A percentile compares a stretch with the other conserved stretches of the same genome.
phyloP scores from a whole-genome alignment of 441 rosid species.

The Bruguiera hainesii region DNA sequence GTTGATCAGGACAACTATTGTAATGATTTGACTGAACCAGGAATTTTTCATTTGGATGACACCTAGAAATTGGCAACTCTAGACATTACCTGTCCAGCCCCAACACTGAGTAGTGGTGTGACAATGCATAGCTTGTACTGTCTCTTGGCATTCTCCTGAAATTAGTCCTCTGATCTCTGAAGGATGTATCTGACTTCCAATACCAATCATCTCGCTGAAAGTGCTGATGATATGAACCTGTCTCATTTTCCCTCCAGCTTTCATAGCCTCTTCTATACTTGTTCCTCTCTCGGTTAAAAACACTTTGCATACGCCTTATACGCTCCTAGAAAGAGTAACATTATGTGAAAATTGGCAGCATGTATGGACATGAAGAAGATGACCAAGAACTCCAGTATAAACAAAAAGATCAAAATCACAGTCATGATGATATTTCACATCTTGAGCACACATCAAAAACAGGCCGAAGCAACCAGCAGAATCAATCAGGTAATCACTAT shows the following conservation, averaged over 20 bases:
- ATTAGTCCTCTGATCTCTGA: slow-evolving; percentile 56
- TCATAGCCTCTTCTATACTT: slow-evolving; percentile 67
- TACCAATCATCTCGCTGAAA: slow-evolving; percentile 97
- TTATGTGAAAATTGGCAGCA: slow-evolving; percentile 2
- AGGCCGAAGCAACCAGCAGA: too few relatives aligned
- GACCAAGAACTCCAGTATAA: not conserved
- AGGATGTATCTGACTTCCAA: slow-evolving; percentile 76
- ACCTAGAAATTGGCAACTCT: not conserved
- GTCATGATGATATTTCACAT: too few relatives aligned
- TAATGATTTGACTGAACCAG: not conserved
- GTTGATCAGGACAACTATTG: slow-evolving; percentile 1
- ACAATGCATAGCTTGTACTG: slow-evolving; percentile 54
- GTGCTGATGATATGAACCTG: slow-evolving; percentile 68
- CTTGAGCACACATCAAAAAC: too few relatives aligned
- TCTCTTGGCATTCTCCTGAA: slow-evolving; percentile 55
- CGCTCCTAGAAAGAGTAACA: slow-evolving; percentile 57
- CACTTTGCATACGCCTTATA: slow-evolving; percentile 94
- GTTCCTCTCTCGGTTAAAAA: slow-evolving; percentile 82
- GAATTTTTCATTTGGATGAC: not conserved
- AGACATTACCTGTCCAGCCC: slow-evolving; percentile 81
- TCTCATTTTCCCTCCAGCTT: slow-evolving; percentile 73
- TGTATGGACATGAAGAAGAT: not conserved
- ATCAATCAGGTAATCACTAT: too few relatives aligned
- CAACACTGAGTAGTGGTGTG: slow-evolving; percentile 89
- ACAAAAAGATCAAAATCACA: not conserved